phyloP scores from a whole-genome alignment of 495 filamentous ascomycete species.

The Lichina pygmaea region DNA sequence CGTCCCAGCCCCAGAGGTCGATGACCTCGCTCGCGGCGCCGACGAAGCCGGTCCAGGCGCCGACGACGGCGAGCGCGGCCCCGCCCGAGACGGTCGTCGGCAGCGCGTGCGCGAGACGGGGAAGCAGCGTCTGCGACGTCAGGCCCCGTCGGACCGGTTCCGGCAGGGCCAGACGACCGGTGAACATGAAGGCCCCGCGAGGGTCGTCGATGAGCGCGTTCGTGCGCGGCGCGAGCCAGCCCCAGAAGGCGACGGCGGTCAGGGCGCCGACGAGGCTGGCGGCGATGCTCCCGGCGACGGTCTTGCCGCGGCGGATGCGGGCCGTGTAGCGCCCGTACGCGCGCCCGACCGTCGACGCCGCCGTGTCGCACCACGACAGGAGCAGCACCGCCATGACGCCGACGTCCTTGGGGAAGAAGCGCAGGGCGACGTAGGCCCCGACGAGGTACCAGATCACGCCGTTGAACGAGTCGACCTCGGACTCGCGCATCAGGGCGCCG shows the following conservation, averaged over 20 bases:
- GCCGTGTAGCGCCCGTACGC: conserved; percentile 73
- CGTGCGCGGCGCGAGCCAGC: conserved; percentile 44
- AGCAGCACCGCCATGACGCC: conserved; percentile 68
- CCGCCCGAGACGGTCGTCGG: too few species aligned
- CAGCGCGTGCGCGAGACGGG: too few species aligned
- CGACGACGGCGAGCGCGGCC: conserved; percentile 58
- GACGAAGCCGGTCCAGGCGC: conserved; percentile 62
- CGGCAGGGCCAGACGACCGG: conserved; percentile 40
- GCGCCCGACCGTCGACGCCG: conserved; percentile 76
- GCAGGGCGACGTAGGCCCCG: conserved; percentile 61
- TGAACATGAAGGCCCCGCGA: conserved; percentile 48
- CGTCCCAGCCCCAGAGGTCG: conserved; percentile 79
- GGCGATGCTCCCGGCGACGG: conserved; percentile 63
- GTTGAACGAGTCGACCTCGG: conserved; percentile 76
- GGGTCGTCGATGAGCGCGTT: conserved; percentile 28
- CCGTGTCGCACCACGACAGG: conserved; percentile 93
- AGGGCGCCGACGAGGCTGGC: conserved; percentile 55
- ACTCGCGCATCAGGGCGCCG: conserved; percentile 88
- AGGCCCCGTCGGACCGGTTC: conserved; percentile 12
- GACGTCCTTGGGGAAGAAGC: conserved; percentile 85
- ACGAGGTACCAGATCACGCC: conserved; percentile 92
- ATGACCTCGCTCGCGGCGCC: conserved; percentile 74
- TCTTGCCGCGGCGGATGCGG: conserved; percentile 64
- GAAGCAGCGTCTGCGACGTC: too few species aligned
- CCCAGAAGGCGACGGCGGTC: conserved; percentile 72